Evolutionary conservation across 129 eudicot species (phyloP), one percentile per base, ranked within the genome.

Genomic region (Flaveria robusta): DNA sequence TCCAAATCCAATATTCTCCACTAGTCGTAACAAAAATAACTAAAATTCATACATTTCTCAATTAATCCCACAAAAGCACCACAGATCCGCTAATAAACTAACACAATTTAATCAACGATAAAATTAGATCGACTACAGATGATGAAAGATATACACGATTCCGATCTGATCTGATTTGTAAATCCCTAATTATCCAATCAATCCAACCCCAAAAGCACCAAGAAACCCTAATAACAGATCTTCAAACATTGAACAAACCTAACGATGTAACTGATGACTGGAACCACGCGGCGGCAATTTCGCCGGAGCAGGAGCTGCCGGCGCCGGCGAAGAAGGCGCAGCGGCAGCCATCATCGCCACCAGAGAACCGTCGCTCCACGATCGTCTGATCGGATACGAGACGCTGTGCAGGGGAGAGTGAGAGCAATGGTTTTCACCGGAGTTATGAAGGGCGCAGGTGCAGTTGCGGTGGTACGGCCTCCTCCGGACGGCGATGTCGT

Each of bases 381-480:
- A 80, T 51, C 86, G 58, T 18, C 87, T 47, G 4, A 89, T 46
- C 37, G 89, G 88, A 50, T 85, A 89, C 9, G 88, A 78, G 9
- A 89, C 76, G 20, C 43, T 69, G 7, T 34, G 47, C 14, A 37
- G 46, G 0, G 84, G n/a, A 27, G 67, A 34, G 75, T 77, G 86
- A 11, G 66, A 4, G 70, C 86, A 81, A 3, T 42, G 59, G 16
- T 62, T 20, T 37, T 79, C 77, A 16, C 74, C 66, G 12, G 65
- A 66, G 42, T 77, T 84, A 69, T 89, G 96, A 54, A 89, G 77
- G 6, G 89, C 89, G 75, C 96, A 86, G 69, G 77, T 74, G 82
- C 96, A 89, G 62, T 89, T 89, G 9, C 86, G 85, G 31, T 89
- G 96, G 54, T 89, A 87, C 2, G 96, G 96, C 34, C 96, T 72